Evolutionary conservation across 495 filamentous ascomycete species (phyloP).

Genomic region (Melanomma pulvis-pyrius): DNA sequence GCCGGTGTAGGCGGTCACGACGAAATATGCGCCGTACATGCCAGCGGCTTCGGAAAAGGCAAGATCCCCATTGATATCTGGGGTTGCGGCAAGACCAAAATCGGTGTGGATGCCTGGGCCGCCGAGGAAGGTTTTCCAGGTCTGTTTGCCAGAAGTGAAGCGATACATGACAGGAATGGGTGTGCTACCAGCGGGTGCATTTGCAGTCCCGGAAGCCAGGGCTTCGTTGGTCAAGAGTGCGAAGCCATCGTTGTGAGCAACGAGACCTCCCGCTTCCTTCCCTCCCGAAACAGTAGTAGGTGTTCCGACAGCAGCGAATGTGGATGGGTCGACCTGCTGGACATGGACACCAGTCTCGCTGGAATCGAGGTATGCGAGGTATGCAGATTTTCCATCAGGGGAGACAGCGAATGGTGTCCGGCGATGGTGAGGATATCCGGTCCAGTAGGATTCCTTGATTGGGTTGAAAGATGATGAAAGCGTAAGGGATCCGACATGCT

Average conservation of each 20-base stretch:
- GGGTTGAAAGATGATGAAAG: constrained; percentile 52
- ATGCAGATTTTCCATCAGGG: constrained; percentile 56
- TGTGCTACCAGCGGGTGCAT: constrained; percentile 27
- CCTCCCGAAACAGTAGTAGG: constrained; percentile 50
- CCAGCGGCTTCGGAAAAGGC: constrained; percentile 56
- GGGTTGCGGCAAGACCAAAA: constrained; percentile 50
- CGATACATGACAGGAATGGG: constrained; percentile 55
- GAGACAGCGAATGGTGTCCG: constrained; percentile 58
- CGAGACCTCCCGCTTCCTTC: constrained; percentile 58
- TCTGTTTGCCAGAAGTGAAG: constrained; percentile 52
- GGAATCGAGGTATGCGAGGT: constrained; percentile 55
- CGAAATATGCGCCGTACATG: constrained; percentile 59
- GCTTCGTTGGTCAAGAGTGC: constrained; percentile 53
- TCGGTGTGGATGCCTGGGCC: constrained; percentile 53
- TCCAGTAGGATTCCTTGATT: constrained; percentile 58
- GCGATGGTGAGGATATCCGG: constrained; percentile 56
- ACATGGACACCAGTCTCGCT: constrained; percentile 55
- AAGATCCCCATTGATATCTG: constrained; percentile 59
- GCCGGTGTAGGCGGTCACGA: constrained; percentile 57
- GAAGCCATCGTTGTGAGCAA: constrained; percentile 61
- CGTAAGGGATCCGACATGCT: constrained; percentile 50
- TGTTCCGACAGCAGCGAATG: constrained; percentile 53
- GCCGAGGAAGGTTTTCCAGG: constrained; percentile 56
- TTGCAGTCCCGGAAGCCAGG: constrained; percentile 47
- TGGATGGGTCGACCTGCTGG: constrained; percentile 51